A percentile compares a stretch with the other conserved stretches of the same genome.
Conservation (phyloP, 257 asterid genomes). For the Asclepias syriaca region DNA sequence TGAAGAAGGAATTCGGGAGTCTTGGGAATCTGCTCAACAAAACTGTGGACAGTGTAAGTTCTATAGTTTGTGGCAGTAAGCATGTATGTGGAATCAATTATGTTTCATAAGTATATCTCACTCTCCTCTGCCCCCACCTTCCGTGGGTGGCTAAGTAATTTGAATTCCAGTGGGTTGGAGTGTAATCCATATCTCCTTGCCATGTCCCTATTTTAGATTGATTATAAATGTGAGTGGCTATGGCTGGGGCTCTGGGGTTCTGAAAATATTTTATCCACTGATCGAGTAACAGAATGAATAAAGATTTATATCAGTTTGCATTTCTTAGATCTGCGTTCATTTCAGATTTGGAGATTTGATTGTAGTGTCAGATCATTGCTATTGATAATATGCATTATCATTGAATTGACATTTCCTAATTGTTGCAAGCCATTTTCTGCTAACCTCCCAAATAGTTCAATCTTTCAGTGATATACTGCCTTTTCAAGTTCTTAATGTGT, state of each 20-base stretch:
- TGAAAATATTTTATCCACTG: neutral
- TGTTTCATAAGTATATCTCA: neutral
- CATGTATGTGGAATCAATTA: slow-evolving; percentile 8
- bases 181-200: neutral
- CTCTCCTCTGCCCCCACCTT: neutral
- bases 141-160: neutral
- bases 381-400: neutral
- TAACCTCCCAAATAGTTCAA: neutral
- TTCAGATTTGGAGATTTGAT: neutral
- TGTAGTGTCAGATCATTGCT: neutral
- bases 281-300: neutral
- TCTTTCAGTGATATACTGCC: neutral
- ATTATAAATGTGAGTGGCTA: neutral
- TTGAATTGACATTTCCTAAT: neutral
- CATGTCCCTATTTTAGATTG: neutral
- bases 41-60: slow-evolving; percentile 52
- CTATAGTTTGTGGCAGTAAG: slow-evolving; percentile 9
- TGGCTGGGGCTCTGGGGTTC: neutral
- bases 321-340: neutral
- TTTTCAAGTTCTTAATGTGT: neutral
- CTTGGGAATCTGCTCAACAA: slow-evolving; percentile 60
- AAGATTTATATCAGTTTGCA: neutral
- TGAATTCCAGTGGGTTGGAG: neutral
- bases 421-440: neutral
- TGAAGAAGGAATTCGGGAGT: slow-evolving; percentile 79